Evolutionary conservation across 768 basidiomycete species (phyloP).

Genomic region (Pulveroboletus frians): DNA sequence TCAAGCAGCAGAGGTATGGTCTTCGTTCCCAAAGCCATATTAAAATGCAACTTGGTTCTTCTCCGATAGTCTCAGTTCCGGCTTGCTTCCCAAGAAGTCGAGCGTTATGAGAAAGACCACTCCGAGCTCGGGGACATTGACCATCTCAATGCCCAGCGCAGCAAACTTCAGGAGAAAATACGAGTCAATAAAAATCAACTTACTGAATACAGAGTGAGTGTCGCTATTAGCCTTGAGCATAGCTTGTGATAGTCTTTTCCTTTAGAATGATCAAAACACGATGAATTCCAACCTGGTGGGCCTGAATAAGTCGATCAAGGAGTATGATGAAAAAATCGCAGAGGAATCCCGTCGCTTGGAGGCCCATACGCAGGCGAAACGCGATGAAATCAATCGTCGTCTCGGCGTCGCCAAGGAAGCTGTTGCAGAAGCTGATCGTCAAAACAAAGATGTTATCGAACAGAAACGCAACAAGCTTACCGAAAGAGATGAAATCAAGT

Average conservation of each 20-base stretch:
- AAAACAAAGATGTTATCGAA: constrained; percentile 25
- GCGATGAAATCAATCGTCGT: constrained; percentile 50
- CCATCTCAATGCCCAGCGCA: constrained; percentile 38
- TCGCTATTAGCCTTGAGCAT: background rate
- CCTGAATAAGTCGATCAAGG: constrained; percentile 30
- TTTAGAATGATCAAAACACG: constrained; percentile 46
- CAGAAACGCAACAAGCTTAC: constrained; percentile 31
- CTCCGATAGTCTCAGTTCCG: constrained; percentile 29
- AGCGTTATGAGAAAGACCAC: constrained; percentile 36
- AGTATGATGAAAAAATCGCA: constrained; percentile 43
- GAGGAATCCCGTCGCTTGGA: constrained; percentile 52
- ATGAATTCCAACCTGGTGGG: constrained; percentile 42
- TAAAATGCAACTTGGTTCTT: background rate
- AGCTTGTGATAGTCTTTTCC: constrained; percentile 1
- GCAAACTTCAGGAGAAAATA: constrained; percentile 37
- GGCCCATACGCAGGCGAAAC: constrained; percentile 55
- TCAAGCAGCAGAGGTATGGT: constrained; percentile 34
- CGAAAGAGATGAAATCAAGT: constrained; percentile 29
- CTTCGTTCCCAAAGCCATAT: background rate
- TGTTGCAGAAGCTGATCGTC: constrained; percentile 37
- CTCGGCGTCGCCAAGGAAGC: constrained; percentile 43
- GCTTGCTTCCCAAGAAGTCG: constrained; percentile 34
- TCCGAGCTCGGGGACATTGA: constrained; percentile 43
- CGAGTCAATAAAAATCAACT: constrained; percentile 43
- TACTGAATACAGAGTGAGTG: constrained; percentile 40